These are phyloP conservation scores for Cokeromyces recurvatus DNA, from an alignment of 371 early-diverging fungal genomes.

Conservation along the genomic window DNA sequence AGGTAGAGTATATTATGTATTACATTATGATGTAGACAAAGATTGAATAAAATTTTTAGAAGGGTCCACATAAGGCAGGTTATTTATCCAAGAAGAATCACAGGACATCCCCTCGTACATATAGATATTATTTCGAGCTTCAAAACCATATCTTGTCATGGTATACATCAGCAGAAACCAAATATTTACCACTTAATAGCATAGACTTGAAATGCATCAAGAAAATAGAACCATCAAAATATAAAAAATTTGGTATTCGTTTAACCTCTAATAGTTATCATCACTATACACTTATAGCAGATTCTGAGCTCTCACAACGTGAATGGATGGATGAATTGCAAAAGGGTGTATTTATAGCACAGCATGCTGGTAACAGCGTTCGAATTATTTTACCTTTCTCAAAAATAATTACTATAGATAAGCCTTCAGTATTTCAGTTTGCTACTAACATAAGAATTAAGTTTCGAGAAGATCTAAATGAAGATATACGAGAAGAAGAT, in stretches of 20 bases:
- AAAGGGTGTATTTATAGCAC: conserved; percentile 55
- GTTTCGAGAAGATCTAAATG: conserved; percentile 37
- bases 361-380: conserved; percentile 58
- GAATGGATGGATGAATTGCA: conserved; percentile 62
- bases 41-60: conserved; percentile 18
- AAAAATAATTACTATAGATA: conserved; percentile 49
- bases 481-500: conserved; percentile 40
- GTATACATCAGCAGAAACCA: conserved; percentile 58
- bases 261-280: conserved; percentile 38
- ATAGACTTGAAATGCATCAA: conserved; percentile 60
- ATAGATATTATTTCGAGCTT: conserved; percentile 67
- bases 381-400: conserved; percentile 52
- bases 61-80: conserved; percentile 54
- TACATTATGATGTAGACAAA: not conserved
- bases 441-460: conserved; percentile 52
- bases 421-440: conserved; percentile 48
- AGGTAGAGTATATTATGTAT: conserved; percentile 18
- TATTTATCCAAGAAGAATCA: conserved; percentile 56
- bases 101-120: conserved; percentile 38
- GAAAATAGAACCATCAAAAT: conserved; percentile 40
- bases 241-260: conserved; percentile 48
- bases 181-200: conserved; percentile 60
- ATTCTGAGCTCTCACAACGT: conserved; percentile 39
- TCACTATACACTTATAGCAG: conserved; percentile 41
- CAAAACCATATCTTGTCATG: conserved; percentile 58